Conservation (phyloP, 768 basidiomycete genomes). For the Paxillus ammoniavirescens region DNA sequence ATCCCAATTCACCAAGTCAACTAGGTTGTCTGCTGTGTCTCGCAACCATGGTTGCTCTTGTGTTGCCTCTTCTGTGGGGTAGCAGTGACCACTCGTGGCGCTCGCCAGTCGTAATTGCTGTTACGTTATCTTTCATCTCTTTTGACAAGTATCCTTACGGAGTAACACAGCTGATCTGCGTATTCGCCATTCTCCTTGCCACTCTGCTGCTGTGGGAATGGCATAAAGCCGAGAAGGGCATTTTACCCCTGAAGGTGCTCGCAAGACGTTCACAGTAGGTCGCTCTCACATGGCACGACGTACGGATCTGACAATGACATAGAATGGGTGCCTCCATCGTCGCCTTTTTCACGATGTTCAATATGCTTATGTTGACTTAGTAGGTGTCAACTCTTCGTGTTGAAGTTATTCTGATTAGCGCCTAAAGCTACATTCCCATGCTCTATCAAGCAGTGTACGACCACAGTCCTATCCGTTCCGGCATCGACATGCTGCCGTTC, state of each 20-base stretch:
- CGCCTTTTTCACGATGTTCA: conserved; percentile 15
- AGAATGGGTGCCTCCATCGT: conserved; percentile 9
- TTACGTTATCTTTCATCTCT: not conserved
- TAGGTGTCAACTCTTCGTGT: not conserved
- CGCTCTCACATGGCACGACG: not conserved
- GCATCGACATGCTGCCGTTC: conserved; percentile 21
- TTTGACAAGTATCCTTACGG: not conserved
- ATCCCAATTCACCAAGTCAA: not conserved
- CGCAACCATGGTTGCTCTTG: conserved; percentile 7
- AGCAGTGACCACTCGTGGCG: conserved; percentile 1
- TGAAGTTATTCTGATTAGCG: not conserved
- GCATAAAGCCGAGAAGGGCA: conserved; percentile 8
- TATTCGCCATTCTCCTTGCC: conserved; percentile 5
- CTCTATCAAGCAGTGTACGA: conserved; percentile 18
- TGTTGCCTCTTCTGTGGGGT: conserved; percentile 13
- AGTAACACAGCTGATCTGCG: conserved; percentile 7
- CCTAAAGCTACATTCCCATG: conserved; percentile 16
- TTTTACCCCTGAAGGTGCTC: conserved; percentile 8
- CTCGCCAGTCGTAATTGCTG: conserved; percentile 9
- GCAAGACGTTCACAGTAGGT: conserved; percentile 10
- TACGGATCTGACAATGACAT: not conserved
- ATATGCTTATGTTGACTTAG: conserved; percentile 7
- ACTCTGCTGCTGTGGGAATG: conserved; percentile 8
- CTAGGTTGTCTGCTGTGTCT: conserved; percentile 16
- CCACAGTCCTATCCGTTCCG: conserved; percentile 19